Evolutionary conservation across 441 rosid genomes (phyloP), one percentile per base, ranked within the genome.

Genomic region (Populus hybrid): DNA sequence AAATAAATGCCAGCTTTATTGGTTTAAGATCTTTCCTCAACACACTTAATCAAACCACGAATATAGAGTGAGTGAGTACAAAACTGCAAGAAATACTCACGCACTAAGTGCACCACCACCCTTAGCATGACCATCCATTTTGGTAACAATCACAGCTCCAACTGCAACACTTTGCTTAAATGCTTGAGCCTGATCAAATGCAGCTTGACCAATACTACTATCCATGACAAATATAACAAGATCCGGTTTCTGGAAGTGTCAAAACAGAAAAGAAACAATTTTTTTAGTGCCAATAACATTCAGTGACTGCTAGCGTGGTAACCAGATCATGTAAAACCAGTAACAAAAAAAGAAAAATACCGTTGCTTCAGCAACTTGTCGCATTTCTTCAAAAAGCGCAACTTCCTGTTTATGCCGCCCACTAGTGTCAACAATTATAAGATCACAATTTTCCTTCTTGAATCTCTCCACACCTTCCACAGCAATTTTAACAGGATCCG

Each of bases 71-170:
- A 3, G 32, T 3, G 32, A 30, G 32, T 30, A 30, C 32, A 30
- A 30, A 12, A 61, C 53, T 32, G 32, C 68, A 2, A 28, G 36
- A 30, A 78, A 73, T 40, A 88, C 96, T 87, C 84, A 91, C 94
- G 95, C 97, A 82, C 97, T 94, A 81, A 94, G 95, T 82, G 98
- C 94, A 63, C 98, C 98, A 80, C 98, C 98, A 88, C 97, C 98
- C 90, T 93, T 94, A 53, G 96, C 97, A 89, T 94, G 97, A 74
- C 95, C 95, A 78, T 93, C 97, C 98, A 91, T 93, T 85, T 93
- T 94, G 16, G 97, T 91, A 78, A 94, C 80, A 75, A 94, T 91
- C 61, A 94, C 96, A 84, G 97, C 98, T 78, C 98, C 98, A 69
- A 92, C 97, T 19, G 94, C 82, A 80, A 91, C 94, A 83, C 94